Base-by-base conservation (phyloP, 2,329 filamentous ascomycete species). In the Dothidotthia symphoricarpi region DNA sequence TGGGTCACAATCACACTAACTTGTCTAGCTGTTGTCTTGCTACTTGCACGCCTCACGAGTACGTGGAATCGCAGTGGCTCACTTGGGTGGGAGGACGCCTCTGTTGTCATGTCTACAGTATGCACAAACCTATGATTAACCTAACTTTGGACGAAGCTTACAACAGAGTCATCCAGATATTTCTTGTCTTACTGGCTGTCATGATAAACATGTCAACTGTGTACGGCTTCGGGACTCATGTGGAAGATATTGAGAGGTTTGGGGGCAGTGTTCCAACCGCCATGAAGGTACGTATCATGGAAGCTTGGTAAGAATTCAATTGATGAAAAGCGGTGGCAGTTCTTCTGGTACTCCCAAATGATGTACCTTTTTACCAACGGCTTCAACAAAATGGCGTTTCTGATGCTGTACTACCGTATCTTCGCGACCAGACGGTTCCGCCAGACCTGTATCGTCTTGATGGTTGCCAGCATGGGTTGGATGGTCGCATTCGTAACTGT, bases 351-450 rank as follows among this genome's bases (percentile, higher is more conserved):
- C 8, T 51, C 54, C 2, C 47, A 54, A 12, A 17, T 45, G 2
- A 56, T 58, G 40, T 58, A 59, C 41, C 52, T 39, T 6, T 40
- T 57, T 13, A 49, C 49, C 12, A 60, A 54, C 16, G 47, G 44
- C 24, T 51, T 57, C 39, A 57, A 53, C 38, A 57, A 60, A 30
- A 49, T 60, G 39, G 51, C 53, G 1, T 56, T 58, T 25, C 28
- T 60, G 2, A 44, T 48, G 6, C 36, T 60, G 3, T 58, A 57
- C 33, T 46, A 55, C 19, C 55, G 55, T n/a, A 40, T 58, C 22
- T 60, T 58, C 27, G 45, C 49, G 1, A 36, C 52, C 24, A 26
- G 33, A 12, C 38, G 36, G 3, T 60, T 60, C 19, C 41, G 51
- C 3, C 28, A 36, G 31, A 36, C 44, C 4, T 55, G 51, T 38